phyloP scores from a whole-genome alignment of 106 monocot genomes.

The Cymbidium sinense region DNA sequence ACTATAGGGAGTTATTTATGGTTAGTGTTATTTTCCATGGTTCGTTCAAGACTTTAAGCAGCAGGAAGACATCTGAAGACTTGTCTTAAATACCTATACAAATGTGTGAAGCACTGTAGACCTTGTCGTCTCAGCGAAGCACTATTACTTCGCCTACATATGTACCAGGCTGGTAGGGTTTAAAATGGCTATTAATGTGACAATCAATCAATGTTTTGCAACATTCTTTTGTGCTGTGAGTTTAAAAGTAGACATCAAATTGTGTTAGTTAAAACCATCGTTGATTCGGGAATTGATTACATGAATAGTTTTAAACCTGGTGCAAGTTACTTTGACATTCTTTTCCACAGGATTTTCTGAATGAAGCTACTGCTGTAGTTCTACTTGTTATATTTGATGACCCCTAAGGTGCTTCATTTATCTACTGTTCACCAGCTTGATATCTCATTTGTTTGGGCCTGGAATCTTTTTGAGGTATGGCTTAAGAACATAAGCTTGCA shows the following conservation, averaged over 20 bases:
- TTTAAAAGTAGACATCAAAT: background rate
- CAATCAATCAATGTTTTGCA: background rate
- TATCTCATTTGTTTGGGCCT: slow-evolving; percentile 87
- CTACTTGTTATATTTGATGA: slow-evolving; percentile 97
- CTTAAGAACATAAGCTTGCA: slow-evolving; percentile 72
- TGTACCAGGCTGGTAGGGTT: background rate
- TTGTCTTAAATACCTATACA: background rate
- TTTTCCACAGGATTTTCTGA: slow-evolving; percentile 85
- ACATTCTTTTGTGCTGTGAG: background rate
- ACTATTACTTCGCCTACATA: background rate
- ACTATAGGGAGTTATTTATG: too few species aligned
- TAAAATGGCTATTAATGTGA: background rate
- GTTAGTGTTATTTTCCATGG: too few species aligned
- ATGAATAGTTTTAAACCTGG: slow-evolving; percentile 61
- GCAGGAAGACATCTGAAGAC: background rate
- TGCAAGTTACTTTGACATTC: slow-evolving; percentile 78
- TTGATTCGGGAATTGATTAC: slow-evolving; percentile 39
- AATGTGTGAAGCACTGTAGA: background rate
- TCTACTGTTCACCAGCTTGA: slow-evolving; percentile 92
- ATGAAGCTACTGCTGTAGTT: slow-evolving; percentile 97
- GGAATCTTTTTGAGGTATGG: slow-evolving; percentile 92
- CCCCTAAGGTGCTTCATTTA: slow-evolving; percentile 72
- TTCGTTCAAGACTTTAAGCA: background rate
- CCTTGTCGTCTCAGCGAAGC: background rate
- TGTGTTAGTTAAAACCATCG: background rate